These are phyloP conservation scores for Lentinus tigrinus DNA, from an alignment of 768 basidiomycete species.

Conservation along the genomic window DNA sequence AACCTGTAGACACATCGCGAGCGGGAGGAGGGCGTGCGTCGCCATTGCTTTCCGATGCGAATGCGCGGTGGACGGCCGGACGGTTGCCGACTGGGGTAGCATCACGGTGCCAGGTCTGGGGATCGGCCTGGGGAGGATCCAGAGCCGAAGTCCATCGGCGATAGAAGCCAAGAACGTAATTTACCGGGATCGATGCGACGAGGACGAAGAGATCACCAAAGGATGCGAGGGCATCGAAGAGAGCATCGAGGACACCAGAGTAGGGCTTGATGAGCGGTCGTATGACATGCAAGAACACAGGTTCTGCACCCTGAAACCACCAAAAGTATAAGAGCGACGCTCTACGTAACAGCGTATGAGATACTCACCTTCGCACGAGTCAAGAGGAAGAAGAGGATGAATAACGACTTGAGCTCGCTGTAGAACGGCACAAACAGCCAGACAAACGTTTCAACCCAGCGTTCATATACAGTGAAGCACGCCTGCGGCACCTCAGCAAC, in stretches of 20 bases:
- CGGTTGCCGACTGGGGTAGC: constrained; percentile 2
- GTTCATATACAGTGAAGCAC: constrained; percentile 68
- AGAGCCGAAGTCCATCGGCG: constrained; percentile 21
- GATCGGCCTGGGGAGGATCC: constrained; percentile 10
- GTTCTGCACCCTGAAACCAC: constrained; percentile 71
- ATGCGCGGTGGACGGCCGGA: constrained; percentile 8
- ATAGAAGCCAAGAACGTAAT: constrained; percentile 34
- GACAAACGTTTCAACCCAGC: constrained; percentile 59
- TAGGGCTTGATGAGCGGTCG: constrained; percentile 81
- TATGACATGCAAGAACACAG: constrained; percentile 76
- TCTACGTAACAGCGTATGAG: neutral
- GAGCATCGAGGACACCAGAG: constrained; percentile 58
- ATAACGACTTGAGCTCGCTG: constrained; percentile 74
- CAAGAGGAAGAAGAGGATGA: constrained; percentile 70
- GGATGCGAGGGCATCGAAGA: constrained; percentile 59
- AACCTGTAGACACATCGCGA: constrained; percentile 9
- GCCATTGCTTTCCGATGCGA: constrained; percentile 8
- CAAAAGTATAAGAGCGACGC: neutral
- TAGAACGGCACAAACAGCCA: constrained; percentile 81
- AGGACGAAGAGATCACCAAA: constrained; percentile 61
- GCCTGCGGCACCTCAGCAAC: constrained; percentile 41
- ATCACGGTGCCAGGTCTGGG: constrained; percentile 8
- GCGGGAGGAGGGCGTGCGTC: neutral
- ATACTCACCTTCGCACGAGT: constrained; percentile 66
- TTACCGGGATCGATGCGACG: constrained; percentile 39